Percentiles rank a stretch among this genome's conserved stretches.
These are phyloP conservation scores for Termitomyces sp. DNA, from an alignment of 768 basidiomycete species.

Conservation along the genomic window DNA sequence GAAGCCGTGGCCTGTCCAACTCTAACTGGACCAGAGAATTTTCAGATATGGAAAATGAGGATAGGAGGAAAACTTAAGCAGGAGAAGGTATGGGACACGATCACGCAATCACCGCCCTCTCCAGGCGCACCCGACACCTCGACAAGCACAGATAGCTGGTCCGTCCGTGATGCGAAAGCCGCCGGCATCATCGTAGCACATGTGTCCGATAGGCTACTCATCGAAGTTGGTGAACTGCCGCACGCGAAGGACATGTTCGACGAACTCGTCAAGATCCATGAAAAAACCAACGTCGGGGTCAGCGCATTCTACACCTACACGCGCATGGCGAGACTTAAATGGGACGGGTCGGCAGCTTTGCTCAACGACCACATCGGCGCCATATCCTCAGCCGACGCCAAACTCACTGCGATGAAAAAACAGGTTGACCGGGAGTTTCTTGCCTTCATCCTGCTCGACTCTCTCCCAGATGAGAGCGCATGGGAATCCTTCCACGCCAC, in stretches of 20 bases:
- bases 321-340: background rate
- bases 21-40: background rate
- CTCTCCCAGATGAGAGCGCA: background rate
- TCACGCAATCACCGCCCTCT: background rate
- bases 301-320: background rate
- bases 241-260: background rate
- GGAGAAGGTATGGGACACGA: background rate
- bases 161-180: background rate
- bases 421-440: background rate
- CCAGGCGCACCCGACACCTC: background rate
- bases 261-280: background rate
- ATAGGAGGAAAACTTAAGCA: background rate
- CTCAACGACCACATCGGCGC: background rate
- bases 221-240: background rate
- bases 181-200: background rate
- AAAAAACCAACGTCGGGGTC: background rate
- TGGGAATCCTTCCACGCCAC: background rate
- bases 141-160: background rate
- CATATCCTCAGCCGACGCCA: background rate
- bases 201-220: background rate
- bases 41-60: background rate
- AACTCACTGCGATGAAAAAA: background rate
- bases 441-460: background rate
- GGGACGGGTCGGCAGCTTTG: background rate
- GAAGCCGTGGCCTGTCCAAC: background rate